Conservation (phyloP, 2,329 filamentous ascomycete species). For the Talaromyces sp. region DNA sequence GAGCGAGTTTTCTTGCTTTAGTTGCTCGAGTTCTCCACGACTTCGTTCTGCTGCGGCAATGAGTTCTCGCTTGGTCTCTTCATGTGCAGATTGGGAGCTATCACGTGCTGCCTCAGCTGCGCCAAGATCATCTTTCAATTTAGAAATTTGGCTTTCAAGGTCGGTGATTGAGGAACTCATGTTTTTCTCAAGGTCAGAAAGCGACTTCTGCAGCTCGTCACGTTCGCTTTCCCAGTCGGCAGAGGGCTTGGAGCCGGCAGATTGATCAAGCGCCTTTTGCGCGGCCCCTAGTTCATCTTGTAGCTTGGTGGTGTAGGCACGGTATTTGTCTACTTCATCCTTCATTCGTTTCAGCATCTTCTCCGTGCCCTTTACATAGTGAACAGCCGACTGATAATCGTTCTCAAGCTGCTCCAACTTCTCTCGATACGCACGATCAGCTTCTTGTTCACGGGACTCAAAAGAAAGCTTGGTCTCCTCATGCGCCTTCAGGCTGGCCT, state of each 20-base stretch:
- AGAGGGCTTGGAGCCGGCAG: conserved; percentile 39
- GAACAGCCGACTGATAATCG: conserved; percentile 95
- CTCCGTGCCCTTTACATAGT: conserved; percentile 96
- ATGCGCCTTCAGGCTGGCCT: conserved; percentile 69
- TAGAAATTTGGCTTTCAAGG: conserved; percentile 66
- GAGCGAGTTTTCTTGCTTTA: conserved; percentile 74
- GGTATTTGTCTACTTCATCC: conserved; percentile 90
- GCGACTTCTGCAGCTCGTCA: conserved; percentile 58
- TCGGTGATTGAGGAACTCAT: conserved; percentile 60
- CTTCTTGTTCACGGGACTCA: conserved; percentile 74
- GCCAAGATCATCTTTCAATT: conserved; percentile 65
- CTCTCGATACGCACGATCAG: conserved; percentile 84
- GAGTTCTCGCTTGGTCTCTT: conserved; percentile 55
- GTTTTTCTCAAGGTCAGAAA: conserved; percentile 64
- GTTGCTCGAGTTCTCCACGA: conserved; percentile 67
- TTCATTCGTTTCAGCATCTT: conserved; percentile 99
- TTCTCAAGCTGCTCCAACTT: conserved; percentile 92
- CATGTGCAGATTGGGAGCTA: conserved; percentile 51
- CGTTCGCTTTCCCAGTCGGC: conserved; percentile 73
- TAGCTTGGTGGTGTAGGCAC: conserved; percentile 75
- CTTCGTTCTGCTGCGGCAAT: conserved; percentile 48
- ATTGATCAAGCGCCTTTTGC: conserved; percentile 47
- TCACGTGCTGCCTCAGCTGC: conserved; percentile 65
- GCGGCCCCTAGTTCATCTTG: conserved; percentile 73
- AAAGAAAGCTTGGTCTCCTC: conserved; percentile 77